Evolutionary conservation across 192 early-diverging fungal genomes (phyloP).

Genomic region (Coemansia sp.): DNA sequence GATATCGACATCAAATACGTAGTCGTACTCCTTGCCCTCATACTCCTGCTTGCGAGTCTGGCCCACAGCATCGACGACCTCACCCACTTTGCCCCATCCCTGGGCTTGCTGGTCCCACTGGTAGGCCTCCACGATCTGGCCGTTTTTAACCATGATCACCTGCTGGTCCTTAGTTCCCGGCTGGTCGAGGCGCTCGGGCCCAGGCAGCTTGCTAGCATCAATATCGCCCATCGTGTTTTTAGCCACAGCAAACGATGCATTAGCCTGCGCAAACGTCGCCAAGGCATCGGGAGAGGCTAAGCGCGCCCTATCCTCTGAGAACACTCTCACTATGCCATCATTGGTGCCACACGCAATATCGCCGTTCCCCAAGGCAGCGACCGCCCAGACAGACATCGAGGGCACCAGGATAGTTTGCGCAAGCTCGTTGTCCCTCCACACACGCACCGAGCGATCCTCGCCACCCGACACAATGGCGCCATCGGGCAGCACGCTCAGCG

Average conservation of each 20-base stretch:
- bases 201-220: conserved; percentile 78
- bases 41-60: conserved; percentile 73
- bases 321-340: conserved; percentile 80
- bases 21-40: conserved; percentile 91
- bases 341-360: conserved; percentile 82
- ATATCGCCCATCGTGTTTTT: conserved; percentile 67
- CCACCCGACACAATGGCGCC: conserved; percentile 87
- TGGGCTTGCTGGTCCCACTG: conserved; percentile 70
- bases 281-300: conserved; percentile 53
- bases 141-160: conserved; percentile 80
- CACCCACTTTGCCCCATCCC: conserved; percentile 86
- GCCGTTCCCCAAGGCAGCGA: conserved; percentile 72
- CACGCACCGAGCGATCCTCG: conserved; percentile 85
- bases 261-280: conserved; percentile 42
- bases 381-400: conserved; percentile 89
- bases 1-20: conserved; percentile 96
- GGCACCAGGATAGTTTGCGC: conserved; percentile 82
- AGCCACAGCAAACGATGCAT: conserved; percentile 51
- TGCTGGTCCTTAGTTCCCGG: conserved; percentile 78
- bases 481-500: conserved; percentile 63
- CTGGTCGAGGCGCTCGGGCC: conserved; percentile 65
- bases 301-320: conserved; percentile 65
- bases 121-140: conserved; percentile 76
- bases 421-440: conserved; percentile 77
- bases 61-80: conserved; percentile 88